A percentile compares a stretch with the other conserved stretches of the same genome.
Conservation (phyloP, 257 asterid species). For the Cordia subcordata region DNA sequence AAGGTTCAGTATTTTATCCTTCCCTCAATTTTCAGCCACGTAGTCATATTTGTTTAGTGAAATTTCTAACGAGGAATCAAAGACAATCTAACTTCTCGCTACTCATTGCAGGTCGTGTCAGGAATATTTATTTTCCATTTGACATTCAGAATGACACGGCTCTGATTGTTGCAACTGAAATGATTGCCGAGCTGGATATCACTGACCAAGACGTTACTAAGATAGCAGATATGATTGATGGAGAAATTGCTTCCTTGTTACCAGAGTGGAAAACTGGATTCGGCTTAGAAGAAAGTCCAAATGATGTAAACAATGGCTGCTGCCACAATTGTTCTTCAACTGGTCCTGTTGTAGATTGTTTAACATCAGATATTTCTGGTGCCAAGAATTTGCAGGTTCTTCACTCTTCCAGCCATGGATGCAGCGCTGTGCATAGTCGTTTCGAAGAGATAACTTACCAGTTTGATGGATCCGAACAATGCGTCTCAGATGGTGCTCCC, state of each 20-base stretch:
- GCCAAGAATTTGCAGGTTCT: constrained; percentile 35
- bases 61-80: not conserved
- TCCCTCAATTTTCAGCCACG: not conserved
- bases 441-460: constrained; percentile 79
- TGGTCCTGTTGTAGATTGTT: constrained; percentile 24
- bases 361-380: constrained; percentile 26
- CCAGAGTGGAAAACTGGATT: constrained; percentile 69
- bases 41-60: not conserved
- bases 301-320: constrained; percentile 14
- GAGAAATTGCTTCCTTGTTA: constrained; percentile 59
- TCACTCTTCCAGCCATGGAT: constrained; percentile 43
- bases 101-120: constrained; percentile 53
- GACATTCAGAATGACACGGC: constrained; percentile 71
- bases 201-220: constrained; percentile 73
- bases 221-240: constrained; percentile 80
- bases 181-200: constrained; percentile 85
- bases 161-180: constrained; percentile 71
- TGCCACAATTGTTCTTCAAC: constrained; percentile 46
- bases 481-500: constrained; percentile 35
- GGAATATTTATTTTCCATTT: constrained; percentile 82
- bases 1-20: constrained; percentile 39
- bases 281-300: constrained; percentile 33
- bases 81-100: not conserved
- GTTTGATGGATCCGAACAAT: constrained; percentile 49
- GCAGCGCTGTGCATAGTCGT: constrained; percentile 71